A percentile compares a stretch with the other conserved stretches of the same genome.
phyloP scores from a whole-genome alignment of 192 early-diverging fungal genomes.

The Powellomyces hirtus region DNA sequence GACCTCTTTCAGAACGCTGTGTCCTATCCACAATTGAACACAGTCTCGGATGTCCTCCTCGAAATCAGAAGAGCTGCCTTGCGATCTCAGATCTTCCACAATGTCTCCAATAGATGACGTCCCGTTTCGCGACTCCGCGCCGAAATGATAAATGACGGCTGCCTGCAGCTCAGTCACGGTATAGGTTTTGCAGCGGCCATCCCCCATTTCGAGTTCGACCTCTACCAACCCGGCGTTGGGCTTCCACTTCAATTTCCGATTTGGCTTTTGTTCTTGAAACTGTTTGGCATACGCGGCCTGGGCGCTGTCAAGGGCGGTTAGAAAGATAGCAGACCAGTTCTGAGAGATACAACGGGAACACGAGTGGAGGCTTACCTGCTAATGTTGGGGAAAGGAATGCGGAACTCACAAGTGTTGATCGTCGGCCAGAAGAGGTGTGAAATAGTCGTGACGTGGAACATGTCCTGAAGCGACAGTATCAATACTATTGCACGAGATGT shows the following conservation, averaged over 20 bases:
- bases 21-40: background rate
- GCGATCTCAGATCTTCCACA: too few relatives aligned
- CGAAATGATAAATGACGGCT: constrained; percentile 13
- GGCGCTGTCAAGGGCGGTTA: constrained; percentile 4
- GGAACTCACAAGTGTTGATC: background rate
- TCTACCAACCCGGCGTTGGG: constrained; percentile 9
- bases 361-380: background rate
- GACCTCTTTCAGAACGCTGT: background rate
- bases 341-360: background rate
- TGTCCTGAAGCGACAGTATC: background rate
- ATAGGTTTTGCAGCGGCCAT: background rate
- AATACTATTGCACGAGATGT: too few relatives aligned
- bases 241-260: constrained; percentile 10
- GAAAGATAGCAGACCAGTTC: too few relatives aligned
- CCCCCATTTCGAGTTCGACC: constrained; percentile 4
- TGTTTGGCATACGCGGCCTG: background rate
- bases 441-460: background rate
- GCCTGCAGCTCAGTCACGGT: constrained; percentile 19
- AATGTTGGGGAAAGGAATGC: background rate
- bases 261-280: constrained; percentile 20
- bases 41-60: background rate
- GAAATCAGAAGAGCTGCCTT: too few relatives aligned
- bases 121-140: background rate
- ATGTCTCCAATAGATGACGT: too few relatives aligned
- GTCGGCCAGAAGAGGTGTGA: constrained; percentile 26